Evolutionary conservation across 202 grass and related monocot species (phyloP).

Genomic region (Cymbopogon flexuosus): DNA sequence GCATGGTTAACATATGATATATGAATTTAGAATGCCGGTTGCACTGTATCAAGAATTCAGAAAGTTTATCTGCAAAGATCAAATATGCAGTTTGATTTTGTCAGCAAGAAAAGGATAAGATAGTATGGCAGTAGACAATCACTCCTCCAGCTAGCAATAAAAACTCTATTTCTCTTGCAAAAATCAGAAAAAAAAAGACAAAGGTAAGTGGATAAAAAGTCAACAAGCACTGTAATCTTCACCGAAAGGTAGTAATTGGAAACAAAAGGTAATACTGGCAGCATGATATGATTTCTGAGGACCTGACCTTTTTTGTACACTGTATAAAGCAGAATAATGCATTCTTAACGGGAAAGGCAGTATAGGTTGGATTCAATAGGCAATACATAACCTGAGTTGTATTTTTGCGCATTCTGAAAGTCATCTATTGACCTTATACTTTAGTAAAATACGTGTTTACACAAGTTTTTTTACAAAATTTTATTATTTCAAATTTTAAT

Average conservation of each 20-base stretch:
- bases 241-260: constrained; percentile 24
- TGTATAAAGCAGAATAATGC: background rate
- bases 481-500: background rate
- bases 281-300: background rate
- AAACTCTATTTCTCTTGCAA: background rate
- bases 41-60: background rate
- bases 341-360: background rate
- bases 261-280: constrained; percentile 10
- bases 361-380: background rate
- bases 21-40: background rate
- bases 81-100: background rate
- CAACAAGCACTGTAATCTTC: background rate
- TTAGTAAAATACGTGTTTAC: background rate
- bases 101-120: background rate
- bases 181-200: background rate
- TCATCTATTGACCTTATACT: background rate
- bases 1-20: background rate
- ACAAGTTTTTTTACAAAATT: background rate
- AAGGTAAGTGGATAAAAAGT: constrained; percentile 18
- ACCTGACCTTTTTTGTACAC: background rate
- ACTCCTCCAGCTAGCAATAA: constrained; percentile 20
- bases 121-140: background rate
- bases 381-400: background rate
- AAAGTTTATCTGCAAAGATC: constrained; percentile 22
- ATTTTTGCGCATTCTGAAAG: background rate